Evolutionary conservation across 2,329 filamentous ascomycete genomes (phyloP), one percentile per base, ranked within the genome.

Genomic region (Ramularia endophylla): DNA sequence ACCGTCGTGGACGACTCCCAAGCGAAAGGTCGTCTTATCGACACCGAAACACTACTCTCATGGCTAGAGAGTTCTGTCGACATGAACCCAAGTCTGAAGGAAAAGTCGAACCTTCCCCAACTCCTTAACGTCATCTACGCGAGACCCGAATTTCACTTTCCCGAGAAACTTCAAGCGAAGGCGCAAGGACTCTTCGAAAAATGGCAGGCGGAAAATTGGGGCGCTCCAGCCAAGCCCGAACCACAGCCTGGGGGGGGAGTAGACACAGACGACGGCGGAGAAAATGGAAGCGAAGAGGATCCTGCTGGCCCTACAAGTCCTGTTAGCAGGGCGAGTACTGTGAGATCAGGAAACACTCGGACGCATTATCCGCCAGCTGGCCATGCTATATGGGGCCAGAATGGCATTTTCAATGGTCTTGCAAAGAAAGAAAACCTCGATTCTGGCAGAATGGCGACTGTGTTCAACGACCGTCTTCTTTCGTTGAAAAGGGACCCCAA

Each of bases 381-480:
- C 30, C 54, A 56, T 34, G 38, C 51, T 0, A 54, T 57, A 7
- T 58, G 53, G 44, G 54, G 55, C 13, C 11, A 13, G 3, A 11
- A 48, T 5, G 55, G 55, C n/a, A 57, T 56, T 27, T 56, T 58
- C 54, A 48, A 58, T 19, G 54, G 54, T 28, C 29, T 52, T 2
- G 46, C 50, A 3, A 34, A 36, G 5, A 47, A 42, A 13, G 32
- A 27, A 2, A 41, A 45, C 8, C 29, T 47, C 8, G 27, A 29
- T 1, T 36, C 19, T 40, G 32, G 40, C 11, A 38, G 41, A 18
- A 41, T 41, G 8, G 32, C 36, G 13, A 50, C 41, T 15, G 31
- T 45, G 1, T 32, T 51, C 9, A 45, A 51, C 17, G 40, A 41
- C 5, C 31, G 44, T 2, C 48, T 46, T 7, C 32, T 41, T 7